Conservation (phyloP, 208 protist species). For the Sergeia podlipaevii region DNA sequence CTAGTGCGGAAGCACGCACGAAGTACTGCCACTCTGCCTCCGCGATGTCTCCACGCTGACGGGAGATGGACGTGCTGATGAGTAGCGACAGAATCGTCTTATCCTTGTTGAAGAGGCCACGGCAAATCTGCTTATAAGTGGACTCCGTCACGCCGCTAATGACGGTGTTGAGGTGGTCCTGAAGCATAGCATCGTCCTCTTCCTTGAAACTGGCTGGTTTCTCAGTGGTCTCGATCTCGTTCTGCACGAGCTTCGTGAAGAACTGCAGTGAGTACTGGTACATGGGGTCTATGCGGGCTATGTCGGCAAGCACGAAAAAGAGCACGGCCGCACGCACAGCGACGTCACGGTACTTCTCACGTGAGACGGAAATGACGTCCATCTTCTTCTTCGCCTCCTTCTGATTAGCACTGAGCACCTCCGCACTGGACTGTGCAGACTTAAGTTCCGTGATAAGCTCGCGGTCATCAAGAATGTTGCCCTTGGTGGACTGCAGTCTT, state of each 20-base stretch:
- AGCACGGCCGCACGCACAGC: conserved; percentile 90
- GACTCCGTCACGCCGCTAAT: conserved; percentile 83
- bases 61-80: conserved; percentile 88
- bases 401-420: conserved; percentile 85
- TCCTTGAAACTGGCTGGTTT: conserved; percentile 53
- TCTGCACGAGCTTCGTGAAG: conserved; percentile 95
- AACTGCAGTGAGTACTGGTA: conserved; percentile 99
- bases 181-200: conserved; percentile 47
- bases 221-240: conserved; percentile 74
- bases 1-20: conserved; percentile 81
- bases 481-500: conserved; percentile 82
- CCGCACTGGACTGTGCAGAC: conserved; percentile 90
- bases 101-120: conserved; percentile 98
- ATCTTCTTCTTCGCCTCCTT: conserved; percentile 92
- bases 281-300: conserved; percentile 96
- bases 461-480: conserved; percentile 95
- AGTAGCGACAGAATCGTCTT: conserved; percentile 96
- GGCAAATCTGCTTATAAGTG: conserved; percentile 96
- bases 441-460: conserved; percentile 93
- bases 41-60: conserved; percentile 42
- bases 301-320: conserved; percentile 95
- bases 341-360: conserved; percentile 88
- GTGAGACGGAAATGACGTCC: conserved; percentile 86
- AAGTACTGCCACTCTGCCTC: conserved; percentile 94
- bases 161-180: conserved; percentile 73